Conservation (phyloP, 2,329 filamentous ascomycete genomes). For the Microthyrium microscopicum region DNA sequence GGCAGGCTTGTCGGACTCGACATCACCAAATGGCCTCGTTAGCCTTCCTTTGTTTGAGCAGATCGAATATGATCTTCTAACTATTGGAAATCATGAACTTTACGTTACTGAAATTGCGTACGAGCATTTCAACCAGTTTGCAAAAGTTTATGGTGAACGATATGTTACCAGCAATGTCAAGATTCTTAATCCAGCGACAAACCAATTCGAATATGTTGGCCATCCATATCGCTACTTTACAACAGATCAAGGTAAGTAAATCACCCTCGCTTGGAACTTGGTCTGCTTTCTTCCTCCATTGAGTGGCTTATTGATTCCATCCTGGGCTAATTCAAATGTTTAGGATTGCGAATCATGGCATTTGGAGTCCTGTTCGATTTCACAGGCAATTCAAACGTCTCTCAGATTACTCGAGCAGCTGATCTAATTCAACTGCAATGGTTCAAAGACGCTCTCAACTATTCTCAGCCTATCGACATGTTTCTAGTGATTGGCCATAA, state of each 20-base stretch:
- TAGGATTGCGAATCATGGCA: conserved; percentile 32
- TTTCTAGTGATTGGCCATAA: conserved; percentile 51
- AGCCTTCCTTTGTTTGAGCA: conserved; percentile 37
- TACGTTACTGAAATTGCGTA: conserved; percentile 46
- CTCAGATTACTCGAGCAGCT: conserved; percentile 40
- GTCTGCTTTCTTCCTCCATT: background rate
- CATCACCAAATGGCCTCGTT: conserved; percentile 36
- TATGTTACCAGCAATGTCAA: conserved; percentile 39
- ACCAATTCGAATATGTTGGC: conserved; percentile 29
- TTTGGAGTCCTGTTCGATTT: conserved; percentile 35
- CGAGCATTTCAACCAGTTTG: conserved; percentile 42
- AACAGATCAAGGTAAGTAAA: conserved; percentile 24
- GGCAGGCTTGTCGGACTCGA: conserved; percentile 44
- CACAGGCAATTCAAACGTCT: conserved; percentile 41
- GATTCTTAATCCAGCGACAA: conserved; percentile 27
- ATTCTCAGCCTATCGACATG: conserved; percentile 40
- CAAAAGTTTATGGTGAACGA: conserved; percentile 37
- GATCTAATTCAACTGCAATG: conserved; percentile 37
- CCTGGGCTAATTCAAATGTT: background rate
- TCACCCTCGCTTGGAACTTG: background rate
- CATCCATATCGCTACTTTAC: conserved; percentile 32
- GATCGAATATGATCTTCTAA: conserved; percentile 36
- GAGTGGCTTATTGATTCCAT: no score
- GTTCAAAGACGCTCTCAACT: conserved; percentile 42
- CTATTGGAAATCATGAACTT: conserved; percentile 48